phyloP scores from a whole-genome alignment of 257 asterid species.

The Nicotiana knightiana region DNA sequence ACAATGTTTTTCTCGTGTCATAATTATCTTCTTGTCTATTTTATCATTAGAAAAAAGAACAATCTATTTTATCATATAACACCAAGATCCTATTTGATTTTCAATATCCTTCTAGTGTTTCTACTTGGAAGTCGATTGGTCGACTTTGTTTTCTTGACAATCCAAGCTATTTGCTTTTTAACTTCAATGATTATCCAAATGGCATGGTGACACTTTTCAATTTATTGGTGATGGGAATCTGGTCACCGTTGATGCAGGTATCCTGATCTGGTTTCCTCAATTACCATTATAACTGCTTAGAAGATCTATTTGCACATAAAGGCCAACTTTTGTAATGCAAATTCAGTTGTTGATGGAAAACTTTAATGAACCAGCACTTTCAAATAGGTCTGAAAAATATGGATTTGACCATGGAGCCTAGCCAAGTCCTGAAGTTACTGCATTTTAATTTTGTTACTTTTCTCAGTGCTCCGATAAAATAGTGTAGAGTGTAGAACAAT shows the following conservation, averaged over 20 bases:
- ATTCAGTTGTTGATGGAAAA: background rate
- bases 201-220: conserved; percentile 97
- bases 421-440: too few species aligned
- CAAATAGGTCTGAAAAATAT: background rate
- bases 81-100: background rate
- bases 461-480: conserved; percentile 67
- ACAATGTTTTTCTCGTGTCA: background rate
- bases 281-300: background rate
- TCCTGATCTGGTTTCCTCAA: background rate
- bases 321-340: background rate
- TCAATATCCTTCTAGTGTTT: background rate
- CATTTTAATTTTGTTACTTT: background rate
- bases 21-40: too few species aligned
- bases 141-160: conserved; percentile 34
- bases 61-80: background rate
- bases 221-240: conserved; percentile 87
- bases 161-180: conserved; percentile 81
- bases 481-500: too few species aligned
- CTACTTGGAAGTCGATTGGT: conserved; percentile 1
- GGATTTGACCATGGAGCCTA: background rate
- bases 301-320: background rate
- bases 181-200: conserved; percentile 89
- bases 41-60: background rate
- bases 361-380: background rate
- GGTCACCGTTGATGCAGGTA: conserved; percentile 98